Conservation (phyloP, 352 stramenopile genomes). For the Globisporangium acanthophoron region DNA sequence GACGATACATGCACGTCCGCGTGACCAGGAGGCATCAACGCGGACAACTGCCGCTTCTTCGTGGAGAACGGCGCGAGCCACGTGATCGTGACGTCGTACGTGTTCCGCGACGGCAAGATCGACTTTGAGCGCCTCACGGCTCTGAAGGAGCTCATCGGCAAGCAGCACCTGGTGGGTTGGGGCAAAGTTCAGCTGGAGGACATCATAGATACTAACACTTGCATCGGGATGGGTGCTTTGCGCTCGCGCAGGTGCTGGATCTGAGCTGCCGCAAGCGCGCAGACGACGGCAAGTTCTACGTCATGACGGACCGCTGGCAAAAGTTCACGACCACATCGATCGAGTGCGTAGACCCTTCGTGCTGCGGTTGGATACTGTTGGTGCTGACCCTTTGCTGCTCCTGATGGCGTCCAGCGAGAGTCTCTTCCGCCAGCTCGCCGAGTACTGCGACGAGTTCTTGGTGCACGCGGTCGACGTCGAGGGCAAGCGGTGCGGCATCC, state of each 20-base stretch:
- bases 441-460: conserved; percentile 97
- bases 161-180: conserved; percentile 51
- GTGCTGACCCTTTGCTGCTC: neutral
- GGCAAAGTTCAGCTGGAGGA: neutral
- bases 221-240: neutral
- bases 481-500: conserved; percentile 93
- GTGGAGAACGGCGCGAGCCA: conserved; percentile 95
- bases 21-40: conserved; percentile 76
- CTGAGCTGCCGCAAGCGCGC: conserved; percentile 92
- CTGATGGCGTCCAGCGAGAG: conserved; percentile 33
- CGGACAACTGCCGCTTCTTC: conserved; percentile 92
- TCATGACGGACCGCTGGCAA: conserved; percentile 97
- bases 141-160: conserved; percentile 64
- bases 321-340: conserved; percentile 93
- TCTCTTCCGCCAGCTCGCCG: conserved; percentile 85
- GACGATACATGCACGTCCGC: neutral
- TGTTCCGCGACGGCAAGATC: conserved; percentile 93
- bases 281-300: conserved; percentile 88
- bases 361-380: neutral
- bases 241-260: conserved; percentile 82
- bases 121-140: conserved; percentile 72
- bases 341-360: conserved; percentile 28
- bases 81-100: conserved; percentile 97
- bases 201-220: neutral
- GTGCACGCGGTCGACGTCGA: conserved; percentile 98